Conservation (phyloP, 495 filamentous ascomycete species). For the Venustampulla echinocandica region DNA sequence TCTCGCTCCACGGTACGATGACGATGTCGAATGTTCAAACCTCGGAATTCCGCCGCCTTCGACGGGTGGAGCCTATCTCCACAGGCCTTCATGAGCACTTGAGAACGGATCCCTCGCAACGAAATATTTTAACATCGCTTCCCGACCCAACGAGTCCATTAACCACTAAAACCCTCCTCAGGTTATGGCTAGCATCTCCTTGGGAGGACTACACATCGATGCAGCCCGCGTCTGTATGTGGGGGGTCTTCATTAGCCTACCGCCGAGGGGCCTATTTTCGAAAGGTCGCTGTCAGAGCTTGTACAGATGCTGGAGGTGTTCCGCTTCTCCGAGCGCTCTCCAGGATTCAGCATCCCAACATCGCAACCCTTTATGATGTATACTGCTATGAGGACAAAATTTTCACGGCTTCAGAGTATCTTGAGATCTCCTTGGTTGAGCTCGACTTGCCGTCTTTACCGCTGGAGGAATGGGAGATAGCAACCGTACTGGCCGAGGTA, state of each 20-base stretch:
- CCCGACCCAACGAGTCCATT: neutral
- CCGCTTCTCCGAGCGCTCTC: neutral
- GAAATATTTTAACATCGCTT: neutral
- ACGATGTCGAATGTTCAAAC: neutral
- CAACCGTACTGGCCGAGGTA: neutral
- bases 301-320: neutral
- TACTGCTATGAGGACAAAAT: conserved; percentile 5
- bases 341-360: conserved; percentile 9
- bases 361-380: conserved; percentile 5
- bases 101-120: neutral
- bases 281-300: neutral
- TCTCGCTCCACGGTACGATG: too few relatives aligned
- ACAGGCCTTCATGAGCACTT: neutral
- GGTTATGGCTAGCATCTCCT: neutral
- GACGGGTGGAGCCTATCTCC: neutral
- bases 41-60: neutral
- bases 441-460: conserved; percentile 1
- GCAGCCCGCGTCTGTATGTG: neutral
- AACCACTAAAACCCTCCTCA: neutral
- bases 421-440: conserved; percentile 3
- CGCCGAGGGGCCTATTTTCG: neutral
- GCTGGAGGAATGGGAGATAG: neutral
- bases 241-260: neutral
- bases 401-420: conserved; percentile 7
- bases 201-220: neutral